These are phyloP conservation scores for Gamarada debralockiae DNA, from an alignment of 495 filamentous ascomycete species.

Conservation along the genomic window DNA sequence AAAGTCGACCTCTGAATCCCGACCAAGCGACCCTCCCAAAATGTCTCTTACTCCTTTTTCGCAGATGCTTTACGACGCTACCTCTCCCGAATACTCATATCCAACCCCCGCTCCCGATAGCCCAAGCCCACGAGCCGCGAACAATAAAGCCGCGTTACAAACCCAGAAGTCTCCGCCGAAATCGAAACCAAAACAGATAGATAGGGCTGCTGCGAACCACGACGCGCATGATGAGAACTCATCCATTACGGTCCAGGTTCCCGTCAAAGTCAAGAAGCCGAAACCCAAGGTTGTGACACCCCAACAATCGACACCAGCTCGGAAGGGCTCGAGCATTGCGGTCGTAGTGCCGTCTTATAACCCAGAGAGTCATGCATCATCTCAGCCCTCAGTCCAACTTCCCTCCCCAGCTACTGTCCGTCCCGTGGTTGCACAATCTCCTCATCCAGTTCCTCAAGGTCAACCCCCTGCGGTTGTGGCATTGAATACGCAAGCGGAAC, in stretches of 20 bases:
- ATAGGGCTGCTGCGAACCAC: constrained; percentile 17
- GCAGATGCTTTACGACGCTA: constrained; percentile 20
- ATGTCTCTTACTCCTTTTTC: constrained; percentile 23
- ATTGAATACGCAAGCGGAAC: not conserved
- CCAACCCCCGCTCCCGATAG: constrained; percentile 13
- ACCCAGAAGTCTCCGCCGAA: constrained; percentile 21
- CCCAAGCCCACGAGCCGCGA: constrained; percentile 7
- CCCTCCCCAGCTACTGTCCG: not conserved
- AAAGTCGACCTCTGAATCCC: not conserved
- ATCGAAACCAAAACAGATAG: constrained; percentile 17
- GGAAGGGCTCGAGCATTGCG: constrained; percentile 4
- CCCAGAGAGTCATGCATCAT: not conserved
- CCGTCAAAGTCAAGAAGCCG: not conserved
- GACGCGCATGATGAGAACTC: constrained; percentile 27
- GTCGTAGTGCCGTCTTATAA: constrained; percentile 20
- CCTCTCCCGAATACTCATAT: constrained; percentile 20
- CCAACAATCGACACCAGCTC: constrained; percentile 5
- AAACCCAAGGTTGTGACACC: constrained; percentile 4
- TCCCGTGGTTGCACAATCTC: not conserved
- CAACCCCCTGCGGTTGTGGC: too few species aligned
- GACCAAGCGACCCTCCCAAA: not conserved
- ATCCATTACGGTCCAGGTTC: constrained; percentile 27
- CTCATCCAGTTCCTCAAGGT: not conserved
- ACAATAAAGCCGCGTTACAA: constrained; percentile 14
- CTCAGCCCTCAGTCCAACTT: not conserved